Evolutionary conservation across 129 eudicot species (phyloP), one percentile per base, ranked within the genome.

Genomic region (Mikania micrantha): DNA sequence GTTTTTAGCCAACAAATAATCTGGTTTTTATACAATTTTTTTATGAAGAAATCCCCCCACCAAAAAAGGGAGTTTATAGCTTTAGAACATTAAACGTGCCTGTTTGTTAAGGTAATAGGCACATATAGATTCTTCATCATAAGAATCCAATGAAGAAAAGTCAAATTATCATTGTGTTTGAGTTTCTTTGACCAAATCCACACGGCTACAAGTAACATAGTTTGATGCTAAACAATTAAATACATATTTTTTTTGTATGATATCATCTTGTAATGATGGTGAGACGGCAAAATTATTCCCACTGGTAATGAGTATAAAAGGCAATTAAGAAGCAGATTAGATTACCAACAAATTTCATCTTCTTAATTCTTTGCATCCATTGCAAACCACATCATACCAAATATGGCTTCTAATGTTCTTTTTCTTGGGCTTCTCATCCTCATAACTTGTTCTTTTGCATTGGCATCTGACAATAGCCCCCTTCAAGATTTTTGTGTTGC

Each of bases 401-500:
- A 9, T 56, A 56, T 56, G 62, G 62, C 62, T 28, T 56, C 62
- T 56, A 1, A 16, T 31, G 15, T 29, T 31, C 42, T n/a, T 59
- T 31, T 16, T n/a, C 25, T 59, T 0, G 65, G 24, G 42, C 25
- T 59, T n/a, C 16, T 31, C n/a, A 59, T 59, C 5, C 21, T 59
- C 41, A 16, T 29, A 31, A 59, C 42, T 34, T 59, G 13, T 31
- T 31, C 42, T 16, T 29, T 59, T 3, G 21, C 65, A 0, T 59
- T 9, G 12, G 65, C 65, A n/a, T 59, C 64, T 15, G 65, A 59
- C 41, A 31, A 32, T 17, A 59, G 65, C 65, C 65, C 65, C 16
- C 65, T 59, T 59, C 65, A 59, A 29, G 64, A 59, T 32, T 59
- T 59, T 59, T 59, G 65, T 31, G 65, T 59, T 31, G 65, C 65